These are phyloP conservation scores for Phalaenopsis aphrodite DNA, from an alignment of 106 monocot genomes.

Conservation along the genomic window DNA sequence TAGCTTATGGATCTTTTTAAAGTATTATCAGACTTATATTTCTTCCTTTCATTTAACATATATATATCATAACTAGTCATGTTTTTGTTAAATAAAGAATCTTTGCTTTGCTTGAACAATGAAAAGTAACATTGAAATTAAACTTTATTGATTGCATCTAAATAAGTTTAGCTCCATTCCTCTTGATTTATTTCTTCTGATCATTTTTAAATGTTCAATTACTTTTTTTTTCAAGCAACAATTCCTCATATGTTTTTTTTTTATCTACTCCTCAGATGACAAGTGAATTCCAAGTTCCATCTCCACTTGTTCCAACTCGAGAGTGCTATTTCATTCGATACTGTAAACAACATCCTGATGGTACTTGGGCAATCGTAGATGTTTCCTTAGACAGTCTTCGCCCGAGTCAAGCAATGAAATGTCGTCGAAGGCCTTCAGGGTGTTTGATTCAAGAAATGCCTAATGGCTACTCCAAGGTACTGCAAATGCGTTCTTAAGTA, in stretches of 20 bases:
- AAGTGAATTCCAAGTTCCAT: constrained; percentile 91
- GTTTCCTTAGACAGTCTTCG: constrained; percentile 82
- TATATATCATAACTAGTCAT: too few species aligned
- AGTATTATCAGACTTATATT: too few species aligned
- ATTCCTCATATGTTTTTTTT: not conserved
- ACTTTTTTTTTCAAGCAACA: not conserved
- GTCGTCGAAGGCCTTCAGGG: constrained; percentile 82
- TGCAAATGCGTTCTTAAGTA: not conserved
- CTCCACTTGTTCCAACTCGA: constrained; percentile 84
- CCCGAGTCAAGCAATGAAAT: constrained; percentile 41
- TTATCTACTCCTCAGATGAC: constrained; percentile 50
- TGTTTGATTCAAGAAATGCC: constrained; percentile 97
- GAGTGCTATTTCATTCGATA: constrained; percentile 81
- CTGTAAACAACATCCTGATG: constrained; percentile 86
- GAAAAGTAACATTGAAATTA: too few species aligned
- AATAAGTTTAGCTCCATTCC: too few species aligned
- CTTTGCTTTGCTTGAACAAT: too few species aligned
- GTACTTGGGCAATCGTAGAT: constrained; percentile 95
- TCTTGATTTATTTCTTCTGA: too few species aligned
- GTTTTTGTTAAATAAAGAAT: too few species aligned
- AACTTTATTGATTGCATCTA: too few species aligned
- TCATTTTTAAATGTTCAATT: too few species aligned
- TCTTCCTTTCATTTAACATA: too few species aligned
- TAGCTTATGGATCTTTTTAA: too few species aligned
- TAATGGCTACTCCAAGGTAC: constrained; percentile 95